Conservation (phyloP, 2,329 filamentous ascomycete species). For the Fusarium brachygibbosum region DNA sequence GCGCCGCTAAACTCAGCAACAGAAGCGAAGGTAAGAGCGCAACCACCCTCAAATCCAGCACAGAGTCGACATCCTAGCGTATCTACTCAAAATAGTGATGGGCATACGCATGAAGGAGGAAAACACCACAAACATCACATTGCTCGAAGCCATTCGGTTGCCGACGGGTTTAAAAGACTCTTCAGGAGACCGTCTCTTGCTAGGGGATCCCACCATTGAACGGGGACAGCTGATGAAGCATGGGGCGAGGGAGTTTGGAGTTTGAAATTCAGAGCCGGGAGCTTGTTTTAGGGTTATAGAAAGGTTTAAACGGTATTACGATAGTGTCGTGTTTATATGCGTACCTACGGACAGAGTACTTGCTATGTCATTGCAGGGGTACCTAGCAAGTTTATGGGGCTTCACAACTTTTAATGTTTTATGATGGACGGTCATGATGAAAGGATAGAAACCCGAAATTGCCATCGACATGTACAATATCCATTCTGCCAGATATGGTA, state of each 20-base stretch:
- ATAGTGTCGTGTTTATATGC: background rate
- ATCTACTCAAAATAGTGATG: conserved; percentile 14
- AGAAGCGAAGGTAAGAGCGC: conserved; percentile 12
- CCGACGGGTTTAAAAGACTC: conserved; percentile 56
- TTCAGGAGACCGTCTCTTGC: conserved; percentile 54
- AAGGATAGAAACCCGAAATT: conserved; percentile 3
- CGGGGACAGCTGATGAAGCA: background rate
- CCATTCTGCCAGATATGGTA: background rate
- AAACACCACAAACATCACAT: conserved; percentile 24
- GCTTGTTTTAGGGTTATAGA: background rate
- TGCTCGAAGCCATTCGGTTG: conserved; percentile 54
- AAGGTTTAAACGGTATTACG: background rate
- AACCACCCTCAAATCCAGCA: conserved; percentile 3
- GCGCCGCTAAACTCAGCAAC: background rate
- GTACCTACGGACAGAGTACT: background rate
- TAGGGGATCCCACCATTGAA: conserved; percentile 9
- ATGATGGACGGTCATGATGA: conserved; percentile 11
- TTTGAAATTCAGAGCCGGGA: background rate
- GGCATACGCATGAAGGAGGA: conserved; percentile 11
- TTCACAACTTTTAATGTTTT: conserved; percentile 12
- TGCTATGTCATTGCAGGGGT: background rate
- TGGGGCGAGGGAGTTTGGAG: background rate
- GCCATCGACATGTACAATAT: background rate
- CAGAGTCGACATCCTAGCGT: conserved; percentile 24
- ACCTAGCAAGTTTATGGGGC: conserved; percentile 1